phyloP scores from a whole-genome alignment of 805 yeast species.

The Kuraishia ogatae region DNA sequence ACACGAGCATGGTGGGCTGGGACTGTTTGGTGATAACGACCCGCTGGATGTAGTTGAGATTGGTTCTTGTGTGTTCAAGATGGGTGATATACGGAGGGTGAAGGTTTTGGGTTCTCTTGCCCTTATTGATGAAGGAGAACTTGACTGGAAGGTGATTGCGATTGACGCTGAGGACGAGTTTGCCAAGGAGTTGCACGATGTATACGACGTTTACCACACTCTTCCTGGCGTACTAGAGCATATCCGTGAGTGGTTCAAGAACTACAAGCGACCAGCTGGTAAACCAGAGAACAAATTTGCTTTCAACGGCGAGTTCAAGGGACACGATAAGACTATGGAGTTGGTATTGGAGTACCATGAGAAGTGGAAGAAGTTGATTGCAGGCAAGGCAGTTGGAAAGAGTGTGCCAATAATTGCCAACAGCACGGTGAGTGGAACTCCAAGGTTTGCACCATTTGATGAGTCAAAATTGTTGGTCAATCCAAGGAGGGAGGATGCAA shows the following conservation, averaged over 20 bases:
- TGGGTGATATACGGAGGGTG: slow-evolving; percentile 50
- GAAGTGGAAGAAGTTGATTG: slow-evolving; percentile 57
- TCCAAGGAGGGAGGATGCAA: slow-evolving; percentile 18
- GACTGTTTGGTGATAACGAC: slow-evolving; percentile 78
- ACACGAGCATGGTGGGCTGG: slow-evolving; percentile 26
- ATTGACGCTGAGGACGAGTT: slow-evolving; percentile 62
- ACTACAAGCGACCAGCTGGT: slow-evolving; percentile 78
- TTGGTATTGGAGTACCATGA: slow-evolving; percentile 55
- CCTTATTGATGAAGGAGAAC: slow-evolving; percentile 85
- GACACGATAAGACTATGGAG: slow-evolving; percentile 47
- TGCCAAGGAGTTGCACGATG: slow-evolving; percentile 48
- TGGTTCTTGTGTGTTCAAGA: slow-evolving; percentile 39
- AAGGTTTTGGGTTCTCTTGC: slow-evolving; percentile 74
- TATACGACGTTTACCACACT: slow-evolving; percentile 56
- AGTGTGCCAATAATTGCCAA: slow-evolving; percentile 27
- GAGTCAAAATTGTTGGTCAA: slow-evolving; percentile 9
- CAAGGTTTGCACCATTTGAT: slow-evolving; percentile 19
- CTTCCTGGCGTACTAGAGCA: slow-evolving; percentile 68
- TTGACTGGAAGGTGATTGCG: slow-evolving; percentile 88
- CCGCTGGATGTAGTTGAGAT: slow-evolving; percentile 94
- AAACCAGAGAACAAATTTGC: slow-evolving; percentile 72
- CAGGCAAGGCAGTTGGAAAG: slow-evolving; percentile 20
- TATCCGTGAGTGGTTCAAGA: slow-evolving; percentile 73
- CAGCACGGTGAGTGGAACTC: slow-evolving; percentile 24
- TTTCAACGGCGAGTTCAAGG: slow-evolving; percentile 58